Evolutionary conservation across 2,329 filamentous ascomycete species (phyloP).

Genomic region (Albifimbria verrucaria): DNA sequence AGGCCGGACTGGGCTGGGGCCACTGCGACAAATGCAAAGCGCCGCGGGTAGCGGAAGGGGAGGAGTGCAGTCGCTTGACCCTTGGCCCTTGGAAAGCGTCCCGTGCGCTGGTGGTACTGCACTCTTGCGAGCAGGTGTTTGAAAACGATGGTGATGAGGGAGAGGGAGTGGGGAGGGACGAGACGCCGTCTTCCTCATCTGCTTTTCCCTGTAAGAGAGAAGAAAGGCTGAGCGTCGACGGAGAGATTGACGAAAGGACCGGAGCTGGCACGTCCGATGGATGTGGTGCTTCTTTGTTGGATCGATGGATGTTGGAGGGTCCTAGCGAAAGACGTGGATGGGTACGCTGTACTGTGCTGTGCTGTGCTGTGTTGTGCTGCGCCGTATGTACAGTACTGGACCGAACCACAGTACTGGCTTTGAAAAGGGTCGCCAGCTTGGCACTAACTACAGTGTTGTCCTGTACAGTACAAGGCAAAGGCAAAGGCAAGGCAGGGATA

Average conservation of each 20-base stretch:
- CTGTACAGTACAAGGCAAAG: too few species aligned
- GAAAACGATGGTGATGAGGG: background rate
- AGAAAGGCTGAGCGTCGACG: too few species aligned
- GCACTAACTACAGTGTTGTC: too few species aligned
- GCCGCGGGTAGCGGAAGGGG: background rate
- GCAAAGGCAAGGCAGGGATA: too few species aligned
- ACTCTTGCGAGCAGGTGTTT: too few species aligned
- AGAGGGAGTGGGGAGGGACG: background rate
- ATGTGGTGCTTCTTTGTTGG: background rate
- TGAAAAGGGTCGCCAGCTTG: too few species aligned
- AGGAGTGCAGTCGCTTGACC: background rate
- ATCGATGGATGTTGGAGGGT: background rate
- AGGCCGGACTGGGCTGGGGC: background rate
- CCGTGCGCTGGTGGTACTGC: background rate
- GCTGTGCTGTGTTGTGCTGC: too few species aligned
- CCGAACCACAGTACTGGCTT: too few species aligned
- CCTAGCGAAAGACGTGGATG: too few species aligned
- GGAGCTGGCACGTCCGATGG: background rate
- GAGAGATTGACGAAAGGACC: background rate
- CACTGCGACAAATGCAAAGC: background rate
- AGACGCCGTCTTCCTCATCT: background rate
- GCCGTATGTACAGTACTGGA: too few species aligned
- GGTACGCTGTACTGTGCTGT: too few species aligned
- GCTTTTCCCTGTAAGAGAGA: too few species aligned
- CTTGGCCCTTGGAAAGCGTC: background rate